Conservation (phyloP, 805 yeast species). For the Metschnikowia borealis region DNA sequence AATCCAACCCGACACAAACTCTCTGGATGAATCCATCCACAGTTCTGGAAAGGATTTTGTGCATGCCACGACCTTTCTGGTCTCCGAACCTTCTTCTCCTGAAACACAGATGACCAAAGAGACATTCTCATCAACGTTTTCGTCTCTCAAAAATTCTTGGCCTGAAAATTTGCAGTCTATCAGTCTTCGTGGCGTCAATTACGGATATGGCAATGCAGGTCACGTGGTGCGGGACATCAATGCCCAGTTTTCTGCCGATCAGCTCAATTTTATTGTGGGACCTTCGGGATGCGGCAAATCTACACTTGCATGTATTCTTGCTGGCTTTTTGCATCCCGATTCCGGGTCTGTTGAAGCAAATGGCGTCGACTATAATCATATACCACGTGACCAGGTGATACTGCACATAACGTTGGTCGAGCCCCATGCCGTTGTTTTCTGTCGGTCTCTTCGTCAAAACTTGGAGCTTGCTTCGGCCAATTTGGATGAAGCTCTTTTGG, state of each 20-base stretch:
- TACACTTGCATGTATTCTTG: slow-evolving; percentile 60
- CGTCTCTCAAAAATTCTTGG: background rate
- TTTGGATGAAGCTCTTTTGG: slow-evolving; percentile 19
- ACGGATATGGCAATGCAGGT: slow-evolving; percentile 50
- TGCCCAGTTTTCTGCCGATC: slow-evolving; percentile 43
- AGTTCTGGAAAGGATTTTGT: background rate
- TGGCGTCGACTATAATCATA: slow-evolving; percentile 40
- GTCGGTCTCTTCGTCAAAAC: slow-evolving; percentile 18
- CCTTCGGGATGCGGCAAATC: slow-evolving; percentile 94
- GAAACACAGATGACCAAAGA: background rate
- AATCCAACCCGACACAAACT: background rate
- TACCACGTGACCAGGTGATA: slow-evolving; percentile 51
- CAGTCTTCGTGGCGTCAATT: slow-evolving; percentile 42
- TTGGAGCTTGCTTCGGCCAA: slow-evolving; percentile 7
- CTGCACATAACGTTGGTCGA: slow-evolving; percentile 69
- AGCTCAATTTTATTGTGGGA: slow-evolving; percentile 69
- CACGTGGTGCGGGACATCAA: slow-evolving; percentile 46
- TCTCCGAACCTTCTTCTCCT: background rate
- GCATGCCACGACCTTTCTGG: background rate
- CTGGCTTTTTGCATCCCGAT: slow-evolving; percentile 51
- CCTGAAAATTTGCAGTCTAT: background rate
- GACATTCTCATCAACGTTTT: background rate
- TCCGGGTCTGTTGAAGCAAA: slow-evolving; percentile 60
- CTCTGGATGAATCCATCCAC: background rate
- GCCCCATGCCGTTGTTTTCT: slow-evolving; percentile 63